Conservation (phyloP, 2,329 filamentous ascomycete genomes). For the Cordyceps tenuipes region DNA sequence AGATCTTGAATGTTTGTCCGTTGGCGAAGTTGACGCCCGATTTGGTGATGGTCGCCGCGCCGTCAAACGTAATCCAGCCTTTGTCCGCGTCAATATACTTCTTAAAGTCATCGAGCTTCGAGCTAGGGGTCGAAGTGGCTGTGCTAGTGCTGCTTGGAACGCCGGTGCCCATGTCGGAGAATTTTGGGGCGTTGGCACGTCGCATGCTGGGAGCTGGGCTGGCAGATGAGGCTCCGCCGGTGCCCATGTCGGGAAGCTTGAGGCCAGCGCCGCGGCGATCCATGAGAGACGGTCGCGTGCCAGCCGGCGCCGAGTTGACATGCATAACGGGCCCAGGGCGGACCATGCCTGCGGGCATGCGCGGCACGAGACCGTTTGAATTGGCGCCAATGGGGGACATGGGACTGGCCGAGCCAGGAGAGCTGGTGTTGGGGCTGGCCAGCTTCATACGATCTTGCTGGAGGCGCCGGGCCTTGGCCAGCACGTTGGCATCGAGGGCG, state of each 20-base stretch:
- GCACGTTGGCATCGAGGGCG: conserved; percentile 32
- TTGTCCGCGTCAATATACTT: conserved; percentile 88
- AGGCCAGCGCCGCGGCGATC: conserved; percentile 52
- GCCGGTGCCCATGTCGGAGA: conserved; percentile 32
- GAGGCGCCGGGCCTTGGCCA: conserved; percentile 40
- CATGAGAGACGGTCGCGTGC: conserved; percentile 52
- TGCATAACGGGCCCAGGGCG: conserved; percentile 42
- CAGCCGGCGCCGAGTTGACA: conserved; percentile 43
- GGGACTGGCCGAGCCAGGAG: conserved; percentile 23
- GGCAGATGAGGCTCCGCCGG: conserved; percentile 19
- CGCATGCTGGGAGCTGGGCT: conserved; percentile 20
- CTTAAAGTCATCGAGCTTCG: conserved; percentile 51
- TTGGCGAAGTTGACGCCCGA: conserved; percentile 88
- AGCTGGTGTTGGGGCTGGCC: conserved; percentile 25
- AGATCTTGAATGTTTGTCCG: conserved; percentile 86
- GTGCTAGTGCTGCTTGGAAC: conserved; percentile 15
- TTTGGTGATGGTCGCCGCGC: conserved; percentile 81
- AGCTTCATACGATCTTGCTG: conserved; percentile 39
- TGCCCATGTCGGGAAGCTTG: conserved; percentile 48
- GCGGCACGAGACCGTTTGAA: conserved; percentile 34
- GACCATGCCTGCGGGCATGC: conserved; percentile 31
- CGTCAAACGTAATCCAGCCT: conserved; percentile 85
- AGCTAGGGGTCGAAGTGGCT: conserved; percentile 26
- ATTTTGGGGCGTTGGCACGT: conserved; percentile 31
- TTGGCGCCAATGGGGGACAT: conserved; percentile 27